These are phyloP conservation scores for Helichrysum umbraculigerum DNA, from an alignment of 129 eudicot genomes.

Conservation along the genomic window DNA sequence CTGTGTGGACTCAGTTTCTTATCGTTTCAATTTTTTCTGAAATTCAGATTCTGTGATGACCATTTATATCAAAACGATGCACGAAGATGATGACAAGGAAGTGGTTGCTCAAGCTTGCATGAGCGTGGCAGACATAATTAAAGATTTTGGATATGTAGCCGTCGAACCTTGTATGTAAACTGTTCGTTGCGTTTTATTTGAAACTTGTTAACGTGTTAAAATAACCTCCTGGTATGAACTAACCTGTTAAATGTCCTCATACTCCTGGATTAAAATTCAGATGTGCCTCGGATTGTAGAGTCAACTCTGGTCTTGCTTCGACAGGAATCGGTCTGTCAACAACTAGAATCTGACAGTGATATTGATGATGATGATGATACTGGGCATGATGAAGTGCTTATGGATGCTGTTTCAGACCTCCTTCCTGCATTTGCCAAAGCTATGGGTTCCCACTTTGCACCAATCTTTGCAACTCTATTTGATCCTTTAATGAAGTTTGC, in stretches of 20 bases:
- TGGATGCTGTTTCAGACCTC: constrained; percentile 99
- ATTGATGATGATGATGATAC: constrained; percentile 83
- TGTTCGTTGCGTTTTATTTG: not conserved
- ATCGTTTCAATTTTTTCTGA: constrained; percentile 17
- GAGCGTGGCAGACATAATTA: constrained; percentile 78
- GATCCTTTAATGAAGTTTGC: constrained; percentile 94
- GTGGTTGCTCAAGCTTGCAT: constrained; percentile 99
- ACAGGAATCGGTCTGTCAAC: constrained; percentile 82
- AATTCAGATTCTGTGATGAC: constrained; percentile 77
- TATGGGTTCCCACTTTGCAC: constrained; percentile 92
- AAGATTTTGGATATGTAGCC: constrained; percentile 73
- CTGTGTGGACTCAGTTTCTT: constrained; percentile 2
- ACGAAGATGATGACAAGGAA: constrained; percentile 97
- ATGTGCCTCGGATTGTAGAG: constrained; percentile 76
- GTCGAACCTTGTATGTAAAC: constrained; percentile 72
- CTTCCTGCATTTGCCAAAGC: constrained; percentile 98
- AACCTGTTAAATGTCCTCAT: constrained; percentile 15
- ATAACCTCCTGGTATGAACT: constrained; percentile 3
- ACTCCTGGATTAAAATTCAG: constrained; percentile 35
- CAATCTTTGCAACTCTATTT: constrained; percentile 68
- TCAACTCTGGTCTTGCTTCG: constrained; percentile 68
- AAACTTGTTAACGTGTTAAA: not conserved
- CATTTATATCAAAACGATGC: constrained; percentile 84
- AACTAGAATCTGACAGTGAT: constrained; percentile 87
- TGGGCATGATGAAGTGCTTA: constrained; percentile 91